Conservation (phyloP, 2,329 filamentous ascomycete species). For the Neophaeococcomyces aloes region DNA sequence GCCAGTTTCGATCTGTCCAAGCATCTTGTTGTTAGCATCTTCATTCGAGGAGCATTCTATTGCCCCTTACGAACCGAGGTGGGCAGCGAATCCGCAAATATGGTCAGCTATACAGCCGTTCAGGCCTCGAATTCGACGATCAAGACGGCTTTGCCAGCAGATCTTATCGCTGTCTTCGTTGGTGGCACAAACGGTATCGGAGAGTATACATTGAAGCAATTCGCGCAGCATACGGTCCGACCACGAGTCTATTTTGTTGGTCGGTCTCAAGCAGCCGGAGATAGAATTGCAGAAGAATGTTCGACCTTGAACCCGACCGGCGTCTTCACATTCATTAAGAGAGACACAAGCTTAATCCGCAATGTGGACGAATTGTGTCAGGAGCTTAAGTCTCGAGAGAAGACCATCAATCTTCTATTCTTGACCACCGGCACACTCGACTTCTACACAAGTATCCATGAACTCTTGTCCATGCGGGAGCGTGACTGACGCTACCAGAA, state of each 20-base stretch:
- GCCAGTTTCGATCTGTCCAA: too few species aligned
- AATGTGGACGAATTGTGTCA: slow-evolving; percentile 42
- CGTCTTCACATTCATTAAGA: slow-evolving; percentile 38
- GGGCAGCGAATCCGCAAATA: slow-evolving; percentile 13
- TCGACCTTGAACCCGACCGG: slow-evolving; percentile 33
- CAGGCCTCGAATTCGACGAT: slow-evolving; percentile 29
- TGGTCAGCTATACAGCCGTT: slow-evolving; percentile 27
- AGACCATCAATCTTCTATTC: slow-evolving; percentile 25
- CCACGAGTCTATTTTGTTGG: slow-evolving; percentile 26
- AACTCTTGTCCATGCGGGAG: too few species aligned
- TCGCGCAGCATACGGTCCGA: slow-evolving; percentile 31
- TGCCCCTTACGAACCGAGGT: too few species aligned
- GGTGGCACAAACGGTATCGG: slow-evolving; percentile 49
- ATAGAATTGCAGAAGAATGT: slow-evolving; percentile 29
- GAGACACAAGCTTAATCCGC: slow-evolving; percentile 41
- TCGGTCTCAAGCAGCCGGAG: slow-evolving; percentile 32
- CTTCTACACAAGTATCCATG: slow-evolving; percentile 13
- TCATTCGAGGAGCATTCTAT: too few species aligned
- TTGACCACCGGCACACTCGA: slow-evolving; percentile 22
- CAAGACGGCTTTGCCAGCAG: slow-evolving; percentile 23
- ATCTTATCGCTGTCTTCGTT: slow-evolving; percentile 41
- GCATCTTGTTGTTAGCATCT: too few species aligned
- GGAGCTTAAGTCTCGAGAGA: slow-evolving; percentile 31
- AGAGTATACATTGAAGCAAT: slow-evolving; percentile 37
- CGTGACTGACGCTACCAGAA: slow-evolving; percentile 15